Conservation (phyloP, 192 early-diverging fungal species). For the Coemansia sp. region DNA sequence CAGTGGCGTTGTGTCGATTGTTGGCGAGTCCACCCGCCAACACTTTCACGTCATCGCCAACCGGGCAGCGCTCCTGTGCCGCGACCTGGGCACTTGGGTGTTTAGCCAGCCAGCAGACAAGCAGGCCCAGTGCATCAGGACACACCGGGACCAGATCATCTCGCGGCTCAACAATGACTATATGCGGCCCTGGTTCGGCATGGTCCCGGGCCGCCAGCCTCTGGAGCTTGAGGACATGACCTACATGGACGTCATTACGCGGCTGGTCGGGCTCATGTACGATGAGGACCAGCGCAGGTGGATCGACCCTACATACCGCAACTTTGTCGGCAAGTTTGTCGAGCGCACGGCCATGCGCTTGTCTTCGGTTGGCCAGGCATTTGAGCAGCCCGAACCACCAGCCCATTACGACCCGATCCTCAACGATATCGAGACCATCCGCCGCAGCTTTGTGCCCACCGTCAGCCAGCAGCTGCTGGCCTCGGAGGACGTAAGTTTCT, state of each 20-base stretch:
- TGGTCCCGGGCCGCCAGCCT: constrained; percentile 57
- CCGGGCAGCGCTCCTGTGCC: constrained; percentile 82
- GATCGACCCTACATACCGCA: constrained; percentile 72
- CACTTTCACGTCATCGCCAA: constrained; percentile 92
- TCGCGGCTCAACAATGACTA: constrained; percentile 79
- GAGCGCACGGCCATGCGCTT: constrained; percentile 67
- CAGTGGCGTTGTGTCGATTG: constrained; percentile 85
- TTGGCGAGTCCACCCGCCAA: constrained; percentile 76
- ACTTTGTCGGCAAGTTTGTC: constrained; percentile 69
- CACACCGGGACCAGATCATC: constrained; percentile 83
- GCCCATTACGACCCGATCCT: constrained; percentile 10
- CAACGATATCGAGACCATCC: constrained; percentile 70
- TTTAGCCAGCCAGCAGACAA: constrained; percentile 80
- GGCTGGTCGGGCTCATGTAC: constrained; percentile 76
- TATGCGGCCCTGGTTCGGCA: constrained; percentile 96
- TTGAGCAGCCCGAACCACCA: neutral
- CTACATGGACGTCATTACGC: constrained; percentile 74
- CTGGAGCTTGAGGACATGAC: constrained; percentile 89
- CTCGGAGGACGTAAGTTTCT: constrained; percentile 25
- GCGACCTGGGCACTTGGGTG: constrained; percentile 81
- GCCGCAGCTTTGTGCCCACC: constrained; percentile 44
- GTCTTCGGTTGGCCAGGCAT: constrained; percentile 62
- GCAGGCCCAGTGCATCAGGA: constrained; percentile 60
- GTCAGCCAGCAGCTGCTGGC: constrained; percentile 13
- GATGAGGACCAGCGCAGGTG: constrained; percentile 65